Evolutionary conservation across 148 eudicot species (phyloP).

Genomic region (Silene conica): DNA sequence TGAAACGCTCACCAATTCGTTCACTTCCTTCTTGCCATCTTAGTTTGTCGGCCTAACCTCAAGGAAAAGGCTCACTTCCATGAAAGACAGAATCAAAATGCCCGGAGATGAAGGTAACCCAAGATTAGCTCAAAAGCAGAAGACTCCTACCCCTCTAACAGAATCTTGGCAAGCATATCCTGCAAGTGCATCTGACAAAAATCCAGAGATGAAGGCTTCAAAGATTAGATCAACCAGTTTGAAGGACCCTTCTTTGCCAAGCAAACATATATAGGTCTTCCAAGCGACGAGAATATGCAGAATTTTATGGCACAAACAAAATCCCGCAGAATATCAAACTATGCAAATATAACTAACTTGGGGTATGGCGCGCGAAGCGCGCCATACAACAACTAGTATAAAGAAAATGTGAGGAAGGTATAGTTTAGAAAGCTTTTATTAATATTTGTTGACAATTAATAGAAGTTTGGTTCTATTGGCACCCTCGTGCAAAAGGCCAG

Average conservation of each 20-base stretch:
- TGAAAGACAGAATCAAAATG: slow-evolving; percentile 70
- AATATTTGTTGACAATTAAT: no score
- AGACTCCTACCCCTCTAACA: slow-evolving; percentile 53
- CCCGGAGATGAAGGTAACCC: slow-evolving; percentile 63
- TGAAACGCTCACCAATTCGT: slow-evolving; percentile 38
- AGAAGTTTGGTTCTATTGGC: no score
- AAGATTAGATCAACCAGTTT: slow-evolving; percentile 57
- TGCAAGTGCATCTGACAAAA: slow-evolving; percentile 38
- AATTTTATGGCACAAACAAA: slow-evolving; percentile 67
- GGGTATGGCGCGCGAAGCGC: no score
- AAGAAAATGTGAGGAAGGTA: no score
- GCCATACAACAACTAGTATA: no score
- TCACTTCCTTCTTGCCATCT: slow-evolving; percentile 44
- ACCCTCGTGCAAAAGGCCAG: no score
- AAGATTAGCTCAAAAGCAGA: slow-evolving; percentile 52
- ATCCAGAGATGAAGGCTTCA: slow-evolving; percentile 48
- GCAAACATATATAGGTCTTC: slow-evolving; percentile 76
- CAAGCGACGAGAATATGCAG: slow-evolving; percentile 73
- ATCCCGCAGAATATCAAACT: slow-evolving; percentile 37
- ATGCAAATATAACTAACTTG: no score
- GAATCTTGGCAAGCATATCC: slow-evolving; percentile 48
- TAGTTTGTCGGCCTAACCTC: slow-evolving; percentile 26
- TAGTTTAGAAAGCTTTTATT: no score
- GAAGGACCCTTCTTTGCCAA: slow-evolving; percentile 66
- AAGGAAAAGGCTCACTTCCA: slow-evolving; percentile 51